Evolutionary conservation across 2,329 filamentous ascomycete genomes (phyloP).

Genomic region (Trichophyton mentagrophytes): DNA sequence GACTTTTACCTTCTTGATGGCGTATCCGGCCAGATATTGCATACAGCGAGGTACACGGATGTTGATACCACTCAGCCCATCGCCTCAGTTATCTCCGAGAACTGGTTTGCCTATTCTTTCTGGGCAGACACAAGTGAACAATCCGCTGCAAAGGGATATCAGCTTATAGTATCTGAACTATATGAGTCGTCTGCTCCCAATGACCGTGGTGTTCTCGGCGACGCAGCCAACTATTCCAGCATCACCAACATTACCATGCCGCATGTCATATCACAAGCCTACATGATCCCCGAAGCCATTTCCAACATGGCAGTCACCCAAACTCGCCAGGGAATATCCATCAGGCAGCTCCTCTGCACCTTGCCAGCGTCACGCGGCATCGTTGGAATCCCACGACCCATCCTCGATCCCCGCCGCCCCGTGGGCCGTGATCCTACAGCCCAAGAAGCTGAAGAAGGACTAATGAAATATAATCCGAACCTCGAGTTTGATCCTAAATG

Average conservation of each 20-base stretch:
- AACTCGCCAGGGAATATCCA: slow-evolving; percentile 83
- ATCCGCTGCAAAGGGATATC: slow-evolving; percentile 60
- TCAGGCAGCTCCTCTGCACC: slow-evolving; percentile 66
- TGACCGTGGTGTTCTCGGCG: slow-evolving; percentile 66
- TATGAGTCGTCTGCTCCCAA: slow-evolving; percentile 78
- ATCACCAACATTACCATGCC: slow-evolving; percentile 55
- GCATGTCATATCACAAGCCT: slow-evolving; percentile 66
- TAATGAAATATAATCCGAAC: slow-evolving; percentile 60
- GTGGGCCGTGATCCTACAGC: slow-evolving; percentile 71
- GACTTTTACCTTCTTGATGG: slow-evolving; percentile 74
- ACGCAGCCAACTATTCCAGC: slow-evolving; percentile 62
- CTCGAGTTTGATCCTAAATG: slow-evolving; percentile 75
- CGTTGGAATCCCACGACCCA: slow-evolving; percentile 61
- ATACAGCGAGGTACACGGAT: slow-evolving; percentile 55
- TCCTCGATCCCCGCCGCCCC: slow-evolving; percentile 77
- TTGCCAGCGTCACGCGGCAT: slow-evolving; percentile 62
- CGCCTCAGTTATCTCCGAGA: slow-evolving; percentile 71
- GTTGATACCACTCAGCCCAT: slow-evolving; percentile 65
- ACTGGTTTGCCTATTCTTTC: slow-evolving; percentile 87
- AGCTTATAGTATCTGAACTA: slow-evolving; percentile 73
- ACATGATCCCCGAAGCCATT: slow-evolving; percentile 66
- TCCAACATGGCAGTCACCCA: slow-evolving; percentile 69
- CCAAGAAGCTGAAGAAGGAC: slow-evolving; percentile 69
- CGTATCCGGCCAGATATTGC: slow-evolving; percentile 67
- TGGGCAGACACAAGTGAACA: slow-evolving; percentile 41